Percentiles rank a stretch among this genome's conserved stretches.
Evolutionary conservation across 345 rosid species (phyloP).

Genomic region (Gossypium australe): DNA sequence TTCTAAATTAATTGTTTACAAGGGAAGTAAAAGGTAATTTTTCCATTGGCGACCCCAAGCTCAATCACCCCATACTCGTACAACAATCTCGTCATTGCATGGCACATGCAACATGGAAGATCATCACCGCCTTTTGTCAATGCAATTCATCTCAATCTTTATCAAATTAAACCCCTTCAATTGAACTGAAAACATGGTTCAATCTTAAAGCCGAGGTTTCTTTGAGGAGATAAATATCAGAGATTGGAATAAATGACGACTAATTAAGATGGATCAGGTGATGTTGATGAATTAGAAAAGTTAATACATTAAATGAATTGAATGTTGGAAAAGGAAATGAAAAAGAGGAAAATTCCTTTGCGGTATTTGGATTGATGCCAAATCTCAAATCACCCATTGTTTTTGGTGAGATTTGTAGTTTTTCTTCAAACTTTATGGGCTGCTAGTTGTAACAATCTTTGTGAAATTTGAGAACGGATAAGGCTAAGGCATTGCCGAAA

Average conservation of each 20-base stretch:
- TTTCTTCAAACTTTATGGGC: background rate
- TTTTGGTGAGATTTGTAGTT: constrained; percentile 27
- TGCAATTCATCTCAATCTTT: no score
- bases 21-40: no score
- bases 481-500: constrained; percentile 27
- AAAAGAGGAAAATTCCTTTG: constrained; percentile 30
- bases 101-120: no score
- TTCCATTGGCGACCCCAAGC: no score
- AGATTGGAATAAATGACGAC: background rate
- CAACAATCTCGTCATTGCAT: no score
- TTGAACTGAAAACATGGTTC: no score
- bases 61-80: no score
- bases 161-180: no score
- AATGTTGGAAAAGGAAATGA: background rate
- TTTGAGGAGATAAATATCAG: background rate
- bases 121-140: no score
- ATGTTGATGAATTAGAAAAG: background rate
- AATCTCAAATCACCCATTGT: background rate
- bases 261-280: constrained; percentile 9
- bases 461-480: constrained; percentile 17
- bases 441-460: constrained; percentile 29
- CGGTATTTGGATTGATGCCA: constrained; percentile 32
- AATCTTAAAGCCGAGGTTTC: background rate
- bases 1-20: no score
- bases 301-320: background rate